phyloP scores from a whole-genome alignment of 257 asterid genomes.

The Solanum okadae region DNA sequence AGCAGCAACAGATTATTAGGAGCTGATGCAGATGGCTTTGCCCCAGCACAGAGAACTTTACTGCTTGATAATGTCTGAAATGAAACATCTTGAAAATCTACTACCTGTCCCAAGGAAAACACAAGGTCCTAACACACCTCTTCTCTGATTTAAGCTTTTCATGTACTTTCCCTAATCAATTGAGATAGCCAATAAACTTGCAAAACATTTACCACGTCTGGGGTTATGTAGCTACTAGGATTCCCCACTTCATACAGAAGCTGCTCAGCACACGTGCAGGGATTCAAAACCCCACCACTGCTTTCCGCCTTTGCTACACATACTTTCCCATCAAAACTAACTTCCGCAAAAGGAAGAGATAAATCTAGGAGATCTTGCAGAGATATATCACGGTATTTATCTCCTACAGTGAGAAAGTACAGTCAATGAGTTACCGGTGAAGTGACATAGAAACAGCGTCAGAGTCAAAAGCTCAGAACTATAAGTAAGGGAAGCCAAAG shows the following conservation, averaged over 20 bases:
- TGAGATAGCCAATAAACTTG: not conserved
- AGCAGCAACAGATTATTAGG: constrained; percentile 71
- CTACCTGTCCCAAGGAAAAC: constrained; percentile 36
- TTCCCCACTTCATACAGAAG: constrained; percentile 98
- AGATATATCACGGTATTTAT: constrained; percentile 67
- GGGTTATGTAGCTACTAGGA: constrained; percentile 87
- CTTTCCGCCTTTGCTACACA: constrained; percentile 77
- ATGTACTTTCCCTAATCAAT: not conserved
- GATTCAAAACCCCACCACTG: constrained; percentile 62
- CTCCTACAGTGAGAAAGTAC: constrained; percentile 34
- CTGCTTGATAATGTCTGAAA: constrained; percentile 55
- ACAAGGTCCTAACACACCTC: constrained; percentile 6
- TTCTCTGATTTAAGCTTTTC: constrained; percentile 4
- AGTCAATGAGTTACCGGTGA: not conserved
- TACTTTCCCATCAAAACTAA: constrained; percentile 62
- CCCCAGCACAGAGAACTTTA: constrained; percentile 85
- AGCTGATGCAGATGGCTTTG: constrained; percentile 52
- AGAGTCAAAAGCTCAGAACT: not conserved
- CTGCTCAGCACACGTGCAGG: constrained; percentile 82
- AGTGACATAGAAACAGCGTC: not conserved
- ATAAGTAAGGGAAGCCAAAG: not conserved
- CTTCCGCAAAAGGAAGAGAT: constrained; percentile 91
- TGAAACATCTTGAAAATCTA: constrained; percentile 64
- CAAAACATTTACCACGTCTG: constrained; percentile 68
- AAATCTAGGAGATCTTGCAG: constrained; percentile 59